phyloP scores from a whole-genome alignment of 352 stramenopile genomes.

The Globisporangium perplexum region DNA sequence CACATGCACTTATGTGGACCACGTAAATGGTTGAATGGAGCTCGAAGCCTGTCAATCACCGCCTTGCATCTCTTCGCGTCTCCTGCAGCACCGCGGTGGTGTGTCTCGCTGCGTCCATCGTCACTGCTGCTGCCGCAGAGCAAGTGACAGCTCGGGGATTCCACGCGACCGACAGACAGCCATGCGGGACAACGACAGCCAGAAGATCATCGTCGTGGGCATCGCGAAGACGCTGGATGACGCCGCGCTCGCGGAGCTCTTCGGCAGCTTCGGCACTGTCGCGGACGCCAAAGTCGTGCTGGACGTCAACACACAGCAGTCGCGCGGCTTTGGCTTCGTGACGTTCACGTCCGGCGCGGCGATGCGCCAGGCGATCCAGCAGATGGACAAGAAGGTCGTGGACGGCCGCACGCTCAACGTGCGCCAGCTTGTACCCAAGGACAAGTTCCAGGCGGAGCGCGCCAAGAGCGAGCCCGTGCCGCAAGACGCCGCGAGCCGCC shows the following conservation, averaged over 20 bases:
- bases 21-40: too few species aligned
- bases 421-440: slow-evolving; percentile 64
- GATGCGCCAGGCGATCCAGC: slow-evolving; percentile 67
- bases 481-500: slow-evolving; percentile 32
- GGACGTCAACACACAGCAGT: slow-evolving; percentile 49
- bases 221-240: slow-evolving; percentile 76
- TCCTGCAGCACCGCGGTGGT: too few species aligned
- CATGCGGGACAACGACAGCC: slow-evolving; percentile 73
- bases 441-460: slow-evolving; percentile 53
- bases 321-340: slow-evolving; percentile 78
- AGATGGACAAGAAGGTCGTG: slow-evolving; percentile 71
- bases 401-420: slow-evolving; percentile 73
- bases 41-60: not conserved
- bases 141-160: too few species aligned
- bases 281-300: slow-evolving; percentile 71
- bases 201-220: slow-evolving; percentile 83
- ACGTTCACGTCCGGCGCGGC: slow-evolving; percentile 66
- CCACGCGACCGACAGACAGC: too few species aligned
- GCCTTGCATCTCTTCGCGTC: slow-evolving; percentile 3
- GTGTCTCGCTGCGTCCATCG: too few species aligned
- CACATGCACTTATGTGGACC: too few species aligned
- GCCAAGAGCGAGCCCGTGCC: slow-evolving; percentile 22
- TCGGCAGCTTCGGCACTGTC: slow-evolving; percentile 62
- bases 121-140: too few species aligned
- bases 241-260: slow-evolving; percentile 59